Conservation (phyloP, 257 asterid genomes). For the Cynanchum wilfordii region DNA sequence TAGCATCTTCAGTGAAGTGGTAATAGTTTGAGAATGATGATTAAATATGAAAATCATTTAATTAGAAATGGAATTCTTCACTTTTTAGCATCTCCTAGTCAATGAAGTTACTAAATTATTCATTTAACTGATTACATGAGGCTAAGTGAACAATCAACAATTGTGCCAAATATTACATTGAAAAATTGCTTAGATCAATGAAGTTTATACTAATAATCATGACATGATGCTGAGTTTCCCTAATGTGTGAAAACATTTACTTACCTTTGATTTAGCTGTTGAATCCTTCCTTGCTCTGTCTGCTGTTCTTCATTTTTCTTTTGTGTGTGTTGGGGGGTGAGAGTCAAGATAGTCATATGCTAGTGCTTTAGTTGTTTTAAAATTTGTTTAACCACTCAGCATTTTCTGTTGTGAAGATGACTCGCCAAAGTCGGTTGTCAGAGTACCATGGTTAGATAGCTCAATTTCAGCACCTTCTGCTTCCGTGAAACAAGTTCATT, state of each 20-base stretch:
- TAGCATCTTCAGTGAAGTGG: background rate
- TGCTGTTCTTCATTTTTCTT: no score
- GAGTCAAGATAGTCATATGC: background rate
- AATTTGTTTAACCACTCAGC: background rate
- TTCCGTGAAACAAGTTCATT: conserved; percentile 16
- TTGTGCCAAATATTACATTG: background rate
- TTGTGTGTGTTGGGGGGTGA: no score
- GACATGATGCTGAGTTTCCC: background rate
- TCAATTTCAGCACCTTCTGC: conserved; percentile 47
- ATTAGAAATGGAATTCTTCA: no score
- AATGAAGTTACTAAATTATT: background rate
- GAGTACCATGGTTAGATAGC: conserved; percentile 47
- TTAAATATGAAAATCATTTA: background rate
- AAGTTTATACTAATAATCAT: background rate
- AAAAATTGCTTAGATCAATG: background rate
- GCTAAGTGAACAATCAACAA: background rate
- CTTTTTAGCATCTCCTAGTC: no score
- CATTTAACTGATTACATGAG: background rate
- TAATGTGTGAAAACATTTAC: background rate
- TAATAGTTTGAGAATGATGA: background rate
- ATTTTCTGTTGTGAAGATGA: conserved; percentile 40
- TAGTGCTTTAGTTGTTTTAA: background rate
- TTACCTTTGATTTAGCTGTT: background rate
- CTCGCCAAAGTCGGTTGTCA: conserved; percentile 56
- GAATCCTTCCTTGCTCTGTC: background rate